A percentile compares a stretch with the other conserved stretches of the same genome.
phyloP scores from a whole-genome alignment of 345 rosid genomes.

The Syzygium aromaticum region DNA sequence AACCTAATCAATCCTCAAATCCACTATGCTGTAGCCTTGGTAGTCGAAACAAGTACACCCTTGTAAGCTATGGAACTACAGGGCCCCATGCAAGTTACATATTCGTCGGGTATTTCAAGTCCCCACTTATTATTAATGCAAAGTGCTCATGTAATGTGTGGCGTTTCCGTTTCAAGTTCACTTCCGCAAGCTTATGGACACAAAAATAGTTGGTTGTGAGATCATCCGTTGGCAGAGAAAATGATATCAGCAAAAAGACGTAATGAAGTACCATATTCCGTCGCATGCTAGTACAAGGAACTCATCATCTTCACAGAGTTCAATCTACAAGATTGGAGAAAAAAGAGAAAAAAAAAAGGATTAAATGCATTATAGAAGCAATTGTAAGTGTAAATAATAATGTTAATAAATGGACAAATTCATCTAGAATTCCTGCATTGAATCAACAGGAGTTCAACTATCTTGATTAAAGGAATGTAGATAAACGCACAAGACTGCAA shows the following conservation, averaged over 20 bases:
- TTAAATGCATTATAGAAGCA: neutral
- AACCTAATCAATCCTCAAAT: neutral
- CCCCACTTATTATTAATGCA: neutral
- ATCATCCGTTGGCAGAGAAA: neutral
- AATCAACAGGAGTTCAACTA: neutral
- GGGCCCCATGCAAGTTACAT: neutral
- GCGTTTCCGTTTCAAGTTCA: neutral
- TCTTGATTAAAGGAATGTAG: neutral
- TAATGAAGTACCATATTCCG: slow-evolving; percentile 63
- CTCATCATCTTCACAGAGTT: slow-evolving; percentile 94
- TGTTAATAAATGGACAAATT: neutral
- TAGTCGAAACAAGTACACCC: neutral
- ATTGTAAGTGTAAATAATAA: neutral
- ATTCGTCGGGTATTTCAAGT: neutral
- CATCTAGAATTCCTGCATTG: neutral
- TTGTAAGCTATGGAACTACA: neutral
- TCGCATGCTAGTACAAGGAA: slow-evolving; percentile 92
- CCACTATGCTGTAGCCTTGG: neutral
- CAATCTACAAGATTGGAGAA: slow-evolving; percentile 38
- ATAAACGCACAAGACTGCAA: neutral
- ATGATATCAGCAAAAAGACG: neutral
- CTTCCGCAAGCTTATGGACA: neutral
- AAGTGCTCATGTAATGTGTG: neutral
- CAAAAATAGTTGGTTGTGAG: neutral
- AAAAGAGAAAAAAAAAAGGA: neutral